These are phyloP conservation scores for Talaromyces atroroseus DNA, from an alignment of 2,329 filamentous ascomycete species.

Conservation along the genomic window DNA sequence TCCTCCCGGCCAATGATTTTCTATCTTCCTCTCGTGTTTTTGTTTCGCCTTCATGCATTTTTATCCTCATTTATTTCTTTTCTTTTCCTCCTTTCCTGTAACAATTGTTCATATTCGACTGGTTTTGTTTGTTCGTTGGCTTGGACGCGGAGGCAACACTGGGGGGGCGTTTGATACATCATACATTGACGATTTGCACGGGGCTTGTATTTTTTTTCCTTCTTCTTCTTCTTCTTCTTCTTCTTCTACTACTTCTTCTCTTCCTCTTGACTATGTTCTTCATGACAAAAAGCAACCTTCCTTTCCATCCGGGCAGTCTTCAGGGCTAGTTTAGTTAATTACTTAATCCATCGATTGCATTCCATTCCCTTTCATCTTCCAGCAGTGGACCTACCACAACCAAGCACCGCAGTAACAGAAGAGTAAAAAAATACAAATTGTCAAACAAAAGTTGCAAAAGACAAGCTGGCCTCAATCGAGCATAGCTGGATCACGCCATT, in stretches of 20 bases:
- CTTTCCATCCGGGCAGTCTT: neutral
- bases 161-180: neutral
- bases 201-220: neutral
- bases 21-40: neutral
- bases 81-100: neutral
- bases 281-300: neutral
- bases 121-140: neutral
- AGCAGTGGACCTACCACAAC: neutral
- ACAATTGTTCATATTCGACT: neutral
- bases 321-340: neutral
- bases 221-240: neutral
- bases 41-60: neutral
- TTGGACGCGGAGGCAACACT: neutral
- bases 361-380: too few species aligned
- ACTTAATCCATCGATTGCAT: neutral
- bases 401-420: neutral
- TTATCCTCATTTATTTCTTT: neutral
- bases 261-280: neutral
- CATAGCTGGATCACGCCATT: constrained; percentile 6
- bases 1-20: constrained; percentile 29
- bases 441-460: too few species aligned
- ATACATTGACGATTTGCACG: neutral
- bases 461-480: too few species aligned
- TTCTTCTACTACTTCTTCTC: neutral
- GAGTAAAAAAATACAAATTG: neutral